Conservation (phyloP, 1,284 basidiomycete genomes). For the Bondarzewia mesenterica region DNA sequence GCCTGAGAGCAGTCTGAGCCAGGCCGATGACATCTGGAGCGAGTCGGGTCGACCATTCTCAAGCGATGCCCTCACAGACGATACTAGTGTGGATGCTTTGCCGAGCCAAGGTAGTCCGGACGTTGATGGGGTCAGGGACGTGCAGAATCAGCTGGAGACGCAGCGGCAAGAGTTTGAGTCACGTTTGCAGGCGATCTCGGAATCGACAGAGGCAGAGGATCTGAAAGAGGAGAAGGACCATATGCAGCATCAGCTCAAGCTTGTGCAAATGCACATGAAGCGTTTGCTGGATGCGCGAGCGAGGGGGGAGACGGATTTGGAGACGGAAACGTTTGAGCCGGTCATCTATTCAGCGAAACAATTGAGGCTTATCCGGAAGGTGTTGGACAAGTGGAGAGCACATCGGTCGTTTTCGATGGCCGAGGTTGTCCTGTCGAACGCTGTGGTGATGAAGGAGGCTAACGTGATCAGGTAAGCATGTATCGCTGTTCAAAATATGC, state of each 20-base stretch:
- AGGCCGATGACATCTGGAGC: conserved; percentile 81
- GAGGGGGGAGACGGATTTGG: conserved; percentile 61
- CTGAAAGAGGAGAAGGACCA: conserved; percentile 83
- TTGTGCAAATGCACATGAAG: conserved; percentile 79
- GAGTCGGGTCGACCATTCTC: conserved; percentile 67
- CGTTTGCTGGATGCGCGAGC: conserved; percentile 75
- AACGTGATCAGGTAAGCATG: conserved; percentile 79
- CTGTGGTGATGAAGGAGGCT: conserved; percentile 88
- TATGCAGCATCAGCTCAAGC: conserved; percentile 80
- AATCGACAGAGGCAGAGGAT: conserved; percentile 73
- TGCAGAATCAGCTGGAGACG: conserved; percentile 57
- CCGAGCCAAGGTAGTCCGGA: conserved; percentile 64
- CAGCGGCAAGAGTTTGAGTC: conserved; percentile 45
- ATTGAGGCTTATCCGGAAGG: conserved; percentile 71
- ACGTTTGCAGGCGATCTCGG: conserved; percentile 65
- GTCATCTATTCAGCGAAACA: conserved; percentile 77
- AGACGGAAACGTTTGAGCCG: conserved; percentile 60
- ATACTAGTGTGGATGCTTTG: conserved; percentile 71
- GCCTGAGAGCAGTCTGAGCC: conserved; percentile 79
- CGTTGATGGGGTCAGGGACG: conserved; percentile 56
- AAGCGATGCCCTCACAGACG: conserved; percentile 73
- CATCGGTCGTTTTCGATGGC: conserved; percentile 88
- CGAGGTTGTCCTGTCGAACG: conserved; percentile 79
- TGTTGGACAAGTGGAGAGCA: conserved; percentile 78
- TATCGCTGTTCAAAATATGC: not conserved